Evolutionary conservation across 1,284 basidiomycete genomes (phyloP), one percentile per base, ranked within the genome.

Genomic region (Pisolithus thermaeus): DNA sequence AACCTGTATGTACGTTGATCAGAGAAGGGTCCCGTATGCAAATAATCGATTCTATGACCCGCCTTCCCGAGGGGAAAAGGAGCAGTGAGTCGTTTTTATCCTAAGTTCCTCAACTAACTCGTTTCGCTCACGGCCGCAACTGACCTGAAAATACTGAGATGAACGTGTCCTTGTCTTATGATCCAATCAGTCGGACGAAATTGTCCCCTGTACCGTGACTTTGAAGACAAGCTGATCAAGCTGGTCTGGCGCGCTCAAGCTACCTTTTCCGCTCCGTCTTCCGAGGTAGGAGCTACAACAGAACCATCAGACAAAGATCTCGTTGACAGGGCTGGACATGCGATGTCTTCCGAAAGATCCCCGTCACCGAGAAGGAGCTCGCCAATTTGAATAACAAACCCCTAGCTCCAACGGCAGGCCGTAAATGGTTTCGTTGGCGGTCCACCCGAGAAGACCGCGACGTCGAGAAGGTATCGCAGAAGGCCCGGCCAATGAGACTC

Each of bases 81-180:
- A 90, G 58, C 89, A 92, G 62, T 86, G 87, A 55, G 89, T 82
- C 23, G 88, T 88, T 22, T 92, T 92, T 66, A 78, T 92, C 53
- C 83, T 84, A 62, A 58, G 77, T 41, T 23, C 44, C 46, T 25
- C 28, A 18, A 11, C 7, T 41, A 48, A 48, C 2, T 14, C 53
- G 44, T 20, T 20, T 32, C 38, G 39, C 48, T 30, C 11, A 14
- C 36, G 36, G 23, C 39, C 22, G 16, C 23, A 22, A n/a, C 39
- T 9, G 9, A 11, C 48, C 46, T 23, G 37, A 39, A 45, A 53
- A 41, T 54, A 85, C 84, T 80, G 88, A 37, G 81, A 84, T 61
- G 87, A 91, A 59, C 79, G 80, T 27, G 81, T 87, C 14, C 70
- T 92, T 38, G 74, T 89, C 43, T 77, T 87, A 38, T 92, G 89